Base-by-base conservation (phyloP, 192 early-diverging fungal species). In the Bifiguratus adelaidae region DNA sequence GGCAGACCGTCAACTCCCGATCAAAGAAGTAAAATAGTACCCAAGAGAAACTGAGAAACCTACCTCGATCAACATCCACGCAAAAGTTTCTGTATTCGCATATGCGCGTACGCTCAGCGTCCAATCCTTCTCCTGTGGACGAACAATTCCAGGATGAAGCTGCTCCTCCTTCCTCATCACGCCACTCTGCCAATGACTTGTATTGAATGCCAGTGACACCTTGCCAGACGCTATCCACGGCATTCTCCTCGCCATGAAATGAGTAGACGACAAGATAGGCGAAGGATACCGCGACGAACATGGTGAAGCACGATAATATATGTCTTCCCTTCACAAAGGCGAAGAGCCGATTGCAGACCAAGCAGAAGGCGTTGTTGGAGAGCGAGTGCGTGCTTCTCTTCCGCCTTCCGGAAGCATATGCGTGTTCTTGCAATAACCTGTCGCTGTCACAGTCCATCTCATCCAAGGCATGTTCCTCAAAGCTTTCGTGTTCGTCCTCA, bases 31-130 rank as follows among this genome's bases (percentile, higher is more conserved):
- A n/a, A n/a, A n/a, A n/a, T n/a, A n/a, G n/a, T n/a, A n/a, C n/a
- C 1, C 32, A 34, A 13, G 11, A 34, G 32, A 34, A 11, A 15
- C 32, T 25, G 16, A 60, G 16, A 18, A 52, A 60, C 3, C 32
- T 43, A 15, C 61, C 61, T 8, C 47, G 20, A 12, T 47, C 28
- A n/a, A 44, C 8, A 43, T 63, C 56, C 21, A 63, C 15, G 36
- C 61, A 63, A 16, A 63, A 47, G 24, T 63, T 57, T 3, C 48
- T 57, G 40, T 48, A 56, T 11, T 52, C 44, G 36, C 61, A 63
- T 2, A 58, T 43, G 18, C 18, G 25, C 19, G 41, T 25, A 7
- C 56, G 49, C 18, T 40, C 37, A 6, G 22, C 37, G 7, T 40
- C 37, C 1, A 40, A 7, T 5, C 37, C 37, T 6, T 15, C 37